A percentile compares a stretch with the other conserved stretches of the same genome.
These are phyloP conservation scores for Lanzia echinophila DNA, from an alignment of 2,329 filamentous ascomycete species.

Conservation along the genomic window DNA sequence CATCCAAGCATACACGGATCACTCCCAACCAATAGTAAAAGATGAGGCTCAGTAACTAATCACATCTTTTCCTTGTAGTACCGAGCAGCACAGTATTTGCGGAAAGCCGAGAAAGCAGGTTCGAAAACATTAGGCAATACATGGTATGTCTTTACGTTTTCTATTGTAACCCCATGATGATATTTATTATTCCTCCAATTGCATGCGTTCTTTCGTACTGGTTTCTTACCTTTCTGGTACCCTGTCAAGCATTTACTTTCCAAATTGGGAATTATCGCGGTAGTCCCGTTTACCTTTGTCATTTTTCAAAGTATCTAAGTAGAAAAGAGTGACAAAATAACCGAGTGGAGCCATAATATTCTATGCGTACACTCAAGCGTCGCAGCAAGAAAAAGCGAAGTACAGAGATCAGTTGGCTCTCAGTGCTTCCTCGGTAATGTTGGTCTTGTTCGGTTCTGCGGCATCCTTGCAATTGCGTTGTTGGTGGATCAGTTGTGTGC, in stretches of 20 bases:
- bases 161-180: slow-evolving; percentile 12
- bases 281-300: background rate
- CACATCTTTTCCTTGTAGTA: slow-evolving; percentile 44
- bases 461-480: background rate
- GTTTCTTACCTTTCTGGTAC: background rate
- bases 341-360: too few species aligned
- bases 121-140: slow-evolving; percentile 89
- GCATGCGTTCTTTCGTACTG: background rate
- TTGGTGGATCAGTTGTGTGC: background rate
- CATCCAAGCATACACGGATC: slow-evolving; percentile 18
- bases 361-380: background rate
- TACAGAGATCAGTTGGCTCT: slow-evolving; percentile 7
- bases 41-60: slow-evolving; percentile 39
- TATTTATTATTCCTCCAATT: background rate
- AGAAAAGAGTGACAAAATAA: background rate
- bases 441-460: background rate
- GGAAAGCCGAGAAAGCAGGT: slow-evolving; percentile 80
- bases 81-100: slow-evolving; percentile 81
- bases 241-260: background rate
- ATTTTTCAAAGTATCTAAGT: background rate
- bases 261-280: background rate
- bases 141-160: slow-evolving; percentile 56
- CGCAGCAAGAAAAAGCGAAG: background rate
- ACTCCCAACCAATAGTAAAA: slow-evolving; percentile 17
- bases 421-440: slow-evolving; percentile 6